These are phyloP conservation scores for Lachnellula arida DNA, from an alignment of 2,329 filamentous ascomycete species.

Conservation along the genomic window DNA sequence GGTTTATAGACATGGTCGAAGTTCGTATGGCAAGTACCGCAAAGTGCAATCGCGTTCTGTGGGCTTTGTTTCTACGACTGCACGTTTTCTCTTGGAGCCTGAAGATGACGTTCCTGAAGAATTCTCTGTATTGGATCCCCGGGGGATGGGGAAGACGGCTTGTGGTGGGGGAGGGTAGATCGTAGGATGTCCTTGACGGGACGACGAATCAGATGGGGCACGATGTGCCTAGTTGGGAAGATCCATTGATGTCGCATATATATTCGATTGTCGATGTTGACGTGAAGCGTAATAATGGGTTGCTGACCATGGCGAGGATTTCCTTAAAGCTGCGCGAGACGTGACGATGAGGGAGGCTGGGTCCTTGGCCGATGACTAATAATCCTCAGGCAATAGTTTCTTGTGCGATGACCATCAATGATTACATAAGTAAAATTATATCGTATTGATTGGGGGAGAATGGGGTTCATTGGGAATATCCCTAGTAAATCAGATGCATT, in stretches of 20 bases:
- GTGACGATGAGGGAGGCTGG: conserved; percentile 7
- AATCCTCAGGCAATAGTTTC: conserved; percentile 6
- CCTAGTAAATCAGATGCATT: too few relatives aligned
- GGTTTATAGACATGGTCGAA: conserved; percentile 17
- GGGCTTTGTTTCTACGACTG: conserved; percentile 13
- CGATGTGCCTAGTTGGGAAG: conserved; percentile 9
- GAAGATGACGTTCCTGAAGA: conserved; percentile 15
- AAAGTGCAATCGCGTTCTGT: conserved; percentile 19
- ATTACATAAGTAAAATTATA: background rate
- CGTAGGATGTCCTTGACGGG: conserved; percentile 11
- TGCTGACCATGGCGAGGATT: conserved; percentile 9
- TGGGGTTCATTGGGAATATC: too few relatives aligned
- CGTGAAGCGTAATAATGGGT: conserved; percentile 11
- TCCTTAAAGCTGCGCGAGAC: conserved; percentile 7
- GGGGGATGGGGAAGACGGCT: conserved; percentile 10
- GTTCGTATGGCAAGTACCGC: conserved; percentile 16
- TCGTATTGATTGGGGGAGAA: too few relatives aligned
- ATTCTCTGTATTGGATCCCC: conserved; percentile 10
- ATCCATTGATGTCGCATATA: conserved; percentile 15
- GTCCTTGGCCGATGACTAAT: conserved; percentile 1
- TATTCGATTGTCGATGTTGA: conserved; percentile 14
- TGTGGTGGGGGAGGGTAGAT: conserved; percentile 13
- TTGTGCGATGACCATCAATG: background rate
- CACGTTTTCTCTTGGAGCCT: conserved; percentile 16
- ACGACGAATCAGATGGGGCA: conserved; percentile 14